Conservation (phyloP, 257 asterid genomes). For the Mitragyna speciosa region DNA sequence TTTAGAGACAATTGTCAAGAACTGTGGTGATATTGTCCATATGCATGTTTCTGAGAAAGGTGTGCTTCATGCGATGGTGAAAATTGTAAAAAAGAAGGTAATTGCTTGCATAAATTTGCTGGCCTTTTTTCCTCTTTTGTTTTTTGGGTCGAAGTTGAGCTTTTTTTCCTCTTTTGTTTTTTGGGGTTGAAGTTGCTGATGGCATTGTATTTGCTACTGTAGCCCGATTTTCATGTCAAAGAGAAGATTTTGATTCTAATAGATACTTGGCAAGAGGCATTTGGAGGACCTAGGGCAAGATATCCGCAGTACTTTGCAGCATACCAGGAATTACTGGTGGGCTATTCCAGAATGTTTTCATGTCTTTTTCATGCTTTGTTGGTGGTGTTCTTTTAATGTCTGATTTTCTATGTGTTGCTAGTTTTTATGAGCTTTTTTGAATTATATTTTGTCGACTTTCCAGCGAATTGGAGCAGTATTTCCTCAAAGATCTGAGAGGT, state of each 20-base stretch:
- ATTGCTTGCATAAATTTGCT: constrained; percentile 8
- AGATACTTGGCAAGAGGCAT: constrained; percentile 99
- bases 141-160: not conserved
- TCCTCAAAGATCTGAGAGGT: constrained; percentile 87
- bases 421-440: constrained; percentile 16
- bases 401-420: constrained; percentile 14
- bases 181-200: constrained; percentile 13
- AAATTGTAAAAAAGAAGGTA: constrained; percentile 68
- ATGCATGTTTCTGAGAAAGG: constrained; percentile 54
- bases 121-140: no score
- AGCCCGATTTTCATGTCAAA: constrained; percentile 97
- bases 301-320: constrained; percentile 90
- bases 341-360: constrained; percentile 16
- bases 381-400: constrained; percentile 13
- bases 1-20: constrained; percentile 53
- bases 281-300: constrained; percentile 95
- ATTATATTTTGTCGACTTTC: constrained; percentile 32
- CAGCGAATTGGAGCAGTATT: constrained; percentile 97
- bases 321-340: constrained; percentile 93
- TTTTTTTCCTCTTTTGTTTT: no score
- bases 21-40: constrained; percentile 54
- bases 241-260: constrained; percentile 93
- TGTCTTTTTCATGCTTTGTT: constrained; percentile 16
- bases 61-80: constrained; percentile 52
- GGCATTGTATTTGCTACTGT: constrained; percentile 39